Evolutionary conservation across 78 protist genomes (phyloP).

Genomic region (Dictyostelium intermedium): DNA sequence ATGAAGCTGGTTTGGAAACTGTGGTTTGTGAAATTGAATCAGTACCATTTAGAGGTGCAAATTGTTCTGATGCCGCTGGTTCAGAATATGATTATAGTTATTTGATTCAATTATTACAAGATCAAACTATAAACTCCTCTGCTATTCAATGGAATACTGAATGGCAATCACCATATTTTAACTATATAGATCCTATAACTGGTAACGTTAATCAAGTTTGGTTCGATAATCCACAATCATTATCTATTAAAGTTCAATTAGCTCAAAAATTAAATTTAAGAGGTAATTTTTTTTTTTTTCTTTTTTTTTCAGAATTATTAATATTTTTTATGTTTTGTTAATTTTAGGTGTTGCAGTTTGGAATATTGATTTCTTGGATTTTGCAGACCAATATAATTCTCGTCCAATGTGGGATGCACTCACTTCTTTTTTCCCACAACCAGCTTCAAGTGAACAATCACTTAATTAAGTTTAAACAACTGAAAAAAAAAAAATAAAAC

Average conservation of each 20-base stretch:
- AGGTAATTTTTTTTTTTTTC: background rate
- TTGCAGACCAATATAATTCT: background rate
- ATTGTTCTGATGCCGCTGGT: conserved; percentile 83
- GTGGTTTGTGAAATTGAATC: conserved; percentile 20
- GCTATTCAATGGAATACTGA: conserved; percentile 19
- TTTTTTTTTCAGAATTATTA: background rate
- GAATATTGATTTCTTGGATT: conserved; percentile 39
- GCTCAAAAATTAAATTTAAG: conserved; percentile 13
- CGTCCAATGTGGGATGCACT: conserved; percentile 3
- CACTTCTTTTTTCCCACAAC: background rate
- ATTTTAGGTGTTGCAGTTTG: conserved; percentile 49
- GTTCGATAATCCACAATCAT: conserved; percentile 65
- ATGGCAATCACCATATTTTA: conserved; percentile 58
- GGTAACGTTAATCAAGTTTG: conserved; percentile 35
- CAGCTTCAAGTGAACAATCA: background rate
- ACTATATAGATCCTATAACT: conserved; percentile 15
- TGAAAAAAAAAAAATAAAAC: background rate
- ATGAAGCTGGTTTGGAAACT: background rate
- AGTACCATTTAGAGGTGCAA: conserved; percentile 20
- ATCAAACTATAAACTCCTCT: background rate
- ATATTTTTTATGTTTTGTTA: background rate
- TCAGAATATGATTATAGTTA: conserved; percentile 6
- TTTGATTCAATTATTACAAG: background rate
- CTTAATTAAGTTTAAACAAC: too few relatives aligned
- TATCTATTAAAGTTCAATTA: conserved; percentile 17